Conservation (phyloP, 306 rosid species). For the Lathyrus sativus region DNA sequence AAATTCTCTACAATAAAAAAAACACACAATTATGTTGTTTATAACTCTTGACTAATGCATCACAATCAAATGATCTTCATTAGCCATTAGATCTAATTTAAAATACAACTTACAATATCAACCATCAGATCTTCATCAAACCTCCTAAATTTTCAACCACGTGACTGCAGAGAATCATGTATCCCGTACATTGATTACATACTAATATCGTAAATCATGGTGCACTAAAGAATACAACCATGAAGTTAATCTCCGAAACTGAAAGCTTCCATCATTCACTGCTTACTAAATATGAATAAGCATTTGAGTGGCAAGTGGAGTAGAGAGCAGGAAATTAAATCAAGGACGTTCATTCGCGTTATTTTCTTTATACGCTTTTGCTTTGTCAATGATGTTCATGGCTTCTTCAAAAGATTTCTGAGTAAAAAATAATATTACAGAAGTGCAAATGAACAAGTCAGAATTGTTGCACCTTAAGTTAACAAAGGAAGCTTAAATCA, state of each 20-base stretch:
- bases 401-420: conserved; percentile 95
- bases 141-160: not conserved
- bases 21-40: not conserved
- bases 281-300: conserved; percentile 18
- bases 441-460: conserved; percentile 22
- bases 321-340: conserved; percentile 13
- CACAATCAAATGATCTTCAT: not conserved
- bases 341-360: conserved; percentile 38
- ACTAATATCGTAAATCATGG: not conserved
- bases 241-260: not conserved
- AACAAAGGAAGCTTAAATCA: conserved; percentile 20
- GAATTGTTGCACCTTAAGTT: not conserved
- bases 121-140: not conserved
- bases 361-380: conserved; percentile 50
- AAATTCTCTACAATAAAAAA: not conserved
- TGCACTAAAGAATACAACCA: not conserved
- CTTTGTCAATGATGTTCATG: conserved; percentile 60
- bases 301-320: conserved; percentile 23
- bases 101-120: not conserved
- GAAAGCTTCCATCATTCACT: conserved; percentile 21
- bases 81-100: not conserved
- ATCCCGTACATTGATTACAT: not conserved
- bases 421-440: conserved; percentile 27
- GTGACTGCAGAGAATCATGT: not conserved
- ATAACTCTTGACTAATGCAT: not conserved